Percentiles rank a stretch among this genome's conserved stretches.
These are phyloP conservation scores for Petasospora fabianii DNA, from an alignment of 1,139 yeast species.

Conservation along the genomic window DNA sequence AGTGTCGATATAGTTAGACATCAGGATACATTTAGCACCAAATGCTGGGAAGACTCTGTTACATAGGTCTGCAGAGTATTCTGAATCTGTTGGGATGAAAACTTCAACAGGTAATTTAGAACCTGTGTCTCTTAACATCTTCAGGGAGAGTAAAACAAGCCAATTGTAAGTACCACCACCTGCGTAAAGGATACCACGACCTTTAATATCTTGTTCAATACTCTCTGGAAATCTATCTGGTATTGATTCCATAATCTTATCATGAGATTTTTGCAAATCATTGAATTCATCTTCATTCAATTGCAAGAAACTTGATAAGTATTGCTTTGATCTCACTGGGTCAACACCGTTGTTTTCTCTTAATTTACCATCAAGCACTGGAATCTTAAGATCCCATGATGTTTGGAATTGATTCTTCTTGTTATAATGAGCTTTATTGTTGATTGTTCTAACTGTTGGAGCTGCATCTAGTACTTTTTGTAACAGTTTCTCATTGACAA, in stretches of 20 bases:
- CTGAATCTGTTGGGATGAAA: conserved; percentile 60
- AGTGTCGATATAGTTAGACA: conserved; percentile 52
- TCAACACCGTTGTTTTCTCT: conserved; percentile 23
- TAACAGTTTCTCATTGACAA: conserved; percentile 18
- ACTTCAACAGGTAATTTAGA: conserved; percentile 73
- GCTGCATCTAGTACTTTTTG: conserved; percentile 12
- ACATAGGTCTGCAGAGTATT: conserved; percentile 68
- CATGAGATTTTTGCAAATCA: conserved; percentile 21
- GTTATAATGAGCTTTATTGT: conserved; percentile 24
- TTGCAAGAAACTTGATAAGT: conserved; percentile 18
- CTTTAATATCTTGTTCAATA: conserved; percentile 31
- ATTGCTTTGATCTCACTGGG: conserved; percentile 24
- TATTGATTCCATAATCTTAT: conserved; percentile 15
- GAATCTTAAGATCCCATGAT: conserved; percentile 20
- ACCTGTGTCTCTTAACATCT: conserved; percentile 60
- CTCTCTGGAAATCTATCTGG: conserved; percentile 22
- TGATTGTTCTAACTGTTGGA: conserved; percentile 19
- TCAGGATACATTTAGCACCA: conserved; percentile 64
- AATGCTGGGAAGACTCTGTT: conserved; percentile 58
- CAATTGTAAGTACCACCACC: conserved; percentile 81
- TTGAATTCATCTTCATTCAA: conserved; percentile 15
- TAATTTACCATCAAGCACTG: conserved; percentile 23
- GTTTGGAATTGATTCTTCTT: conserved; percentile 12
- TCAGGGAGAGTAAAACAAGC: conserved; percentile 61
- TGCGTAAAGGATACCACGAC: conserved; percentile 75